Evolutionary conservation across 176 grass and related monocot genomes (phyloP), one percentile per base, ranked within the genome.

Genomic region (Carex littledalei): DNA sequence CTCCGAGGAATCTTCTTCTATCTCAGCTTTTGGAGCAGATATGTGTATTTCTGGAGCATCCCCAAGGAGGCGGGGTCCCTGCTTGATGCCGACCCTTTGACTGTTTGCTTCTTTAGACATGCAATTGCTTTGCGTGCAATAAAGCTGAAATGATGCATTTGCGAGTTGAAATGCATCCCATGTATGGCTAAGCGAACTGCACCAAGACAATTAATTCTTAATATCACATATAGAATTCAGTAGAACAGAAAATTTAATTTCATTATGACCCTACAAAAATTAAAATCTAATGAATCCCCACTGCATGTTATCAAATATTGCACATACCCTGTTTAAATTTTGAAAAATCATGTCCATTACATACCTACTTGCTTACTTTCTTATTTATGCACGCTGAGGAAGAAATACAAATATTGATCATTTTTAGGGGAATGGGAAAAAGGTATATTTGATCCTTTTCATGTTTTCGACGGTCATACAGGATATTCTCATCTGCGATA

Each of bases 161-260:
- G 90, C 93, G 43, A 92, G 88, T 85, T 92, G 93, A 89, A 95
- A 95, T 45, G 93, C 90, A 87, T 95, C 90, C 90, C 93, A 95
- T 35, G 73, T 83, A 86, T 95, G 90, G 88, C 93, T 89, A 29
- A 85, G 87, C 17, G 87, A 95, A 89, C 93, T 95, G 72, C 79
- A 95, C 17, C 22, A 54, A 84, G 29, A 87, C 67, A 84, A 7
- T 6, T 20, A 78, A 87, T 58, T 24, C 63, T 63, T 87, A 86
- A n/a, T 21, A 78, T 77, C 8, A 54, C 73, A 76, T 49, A 45
- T 31, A 77, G 21, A 54, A 32, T 26, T 15, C 45, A 53, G 39
- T 7, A 54, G 15, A 55, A 53, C 18, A 77, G 49, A 29, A 55
- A 41, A 54, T 5, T 6, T 55, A 56, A 54, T 55, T 29, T 77